Percentiles rank a stretch among this genome's conserved stretches.
phyloP scores from a whole-genome alignment of 352 stramenopile genomes.

The Pythium myriotylum region DNA sequence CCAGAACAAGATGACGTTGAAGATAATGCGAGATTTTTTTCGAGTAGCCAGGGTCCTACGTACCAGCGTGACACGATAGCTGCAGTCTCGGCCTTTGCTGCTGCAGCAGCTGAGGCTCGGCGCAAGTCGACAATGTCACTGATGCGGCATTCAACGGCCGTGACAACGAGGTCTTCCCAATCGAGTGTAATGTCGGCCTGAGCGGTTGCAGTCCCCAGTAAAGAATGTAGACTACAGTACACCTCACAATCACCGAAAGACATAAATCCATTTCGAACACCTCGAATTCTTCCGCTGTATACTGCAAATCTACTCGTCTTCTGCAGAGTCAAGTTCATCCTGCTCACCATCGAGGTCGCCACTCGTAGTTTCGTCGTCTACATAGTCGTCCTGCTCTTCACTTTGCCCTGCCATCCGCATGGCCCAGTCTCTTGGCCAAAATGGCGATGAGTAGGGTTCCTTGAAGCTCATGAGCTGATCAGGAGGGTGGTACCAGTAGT shows the following conservation, averaged over 20 bases:
- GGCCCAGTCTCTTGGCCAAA: slow-evolving; percentile 74
- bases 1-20: neutral
- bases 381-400: slow-evolving; percentile 9
- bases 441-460: slow-evolving; percentile 75
- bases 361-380: slow-evolving; percentile 13
- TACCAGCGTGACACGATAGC: slow-evolving; percentile 36
- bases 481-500: slow-evolving; percentile 91
- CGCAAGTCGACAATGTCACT: slow-evolving; percentile 61
- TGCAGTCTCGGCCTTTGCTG: slow-evolving; percentile 56
- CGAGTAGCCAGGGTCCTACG: slow-evolving; percentile 1
- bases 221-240: neutral
- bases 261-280: too few relatives aligned
- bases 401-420: slow-evolving; percentile 26
- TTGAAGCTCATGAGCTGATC: slow-evolving; percentile 61
- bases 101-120: slow-evolving; percentile 48
- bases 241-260: too few relatives aligned
- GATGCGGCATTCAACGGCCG: slow-evolving; percentile 38
- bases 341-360: neutral
- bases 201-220: neutral
- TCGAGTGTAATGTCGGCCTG: slow-evolving; percentile 22
- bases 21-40: slow-evolving; percentile 1
- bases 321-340: too few relatives aligned
- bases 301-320: too few relatives aligned
- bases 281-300: too few relatives aligned
- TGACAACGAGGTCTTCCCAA: slow-evolving; percentile 1